Evolutionary conservation across 257 asterid genomes (phyloP).

Genomic region (Haberlea rhodopensis): DNA sequence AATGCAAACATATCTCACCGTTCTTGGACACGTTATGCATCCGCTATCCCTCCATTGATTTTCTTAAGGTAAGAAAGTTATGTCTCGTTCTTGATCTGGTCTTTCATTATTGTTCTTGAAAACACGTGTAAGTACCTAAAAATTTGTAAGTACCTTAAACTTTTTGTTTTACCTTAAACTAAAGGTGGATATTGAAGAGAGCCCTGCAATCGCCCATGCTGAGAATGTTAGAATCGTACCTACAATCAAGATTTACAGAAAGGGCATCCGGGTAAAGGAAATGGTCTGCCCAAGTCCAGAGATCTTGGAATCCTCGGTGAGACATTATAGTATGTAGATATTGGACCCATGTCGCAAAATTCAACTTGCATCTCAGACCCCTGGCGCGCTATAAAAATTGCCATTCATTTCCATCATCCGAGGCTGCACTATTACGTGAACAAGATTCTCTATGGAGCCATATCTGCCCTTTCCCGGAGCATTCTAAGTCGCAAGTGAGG

Average conservation of each 20-base stretch:
- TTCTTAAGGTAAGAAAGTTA: slow-evolving; percentile 60
- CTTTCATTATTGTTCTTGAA: background rate
- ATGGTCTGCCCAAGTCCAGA: slow-evolving; percentile 77
- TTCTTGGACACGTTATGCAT: slow-evolving; percentile 63
- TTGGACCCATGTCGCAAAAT: slow-evolving; percentile 19
- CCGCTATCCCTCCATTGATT: slow-evolving; percentile 63
- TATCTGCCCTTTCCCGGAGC: slow-evolving; percentile 42
- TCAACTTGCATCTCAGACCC: slow-evolving; percentile 27
- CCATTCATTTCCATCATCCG: slow-evolving; percentile 19
- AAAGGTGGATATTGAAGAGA: slow-evolving; percentile 80
- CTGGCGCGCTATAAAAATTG: slow-evolving; percentile 18
- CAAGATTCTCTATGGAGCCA: slow-evolving; percentile 48
- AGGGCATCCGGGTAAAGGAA: slow-evolving; percentile 67
- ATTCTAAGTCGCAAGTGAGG: slow-evolving; percentile 43
- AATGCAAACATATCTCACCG: slow-evolving; percentile 63
- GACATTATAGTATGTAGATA: slow-evolving; percentile 61
- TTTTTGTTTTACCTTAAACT: slow-evolving; percentile 8
- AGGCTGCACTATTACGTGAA: slow-evolving; percentile 36
- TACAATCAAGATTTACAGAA: slow-evolving; percentile 73
- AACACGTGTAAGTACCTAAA: background rate
- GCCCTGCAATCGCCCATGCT: slow-evolving; percentile 48
- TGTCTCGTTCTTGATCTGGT: background rate
- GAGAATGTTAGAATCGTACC: slow-evolving; percentile 76
- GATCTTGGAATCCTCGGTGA: slow-evolving; percentile 78
- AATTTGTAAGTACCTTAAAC: no score